Evolutionary conservation across 2,329 filamentous ascomycete species (phyloP).

Genomic region (Scytalidium sp.): DNA sequence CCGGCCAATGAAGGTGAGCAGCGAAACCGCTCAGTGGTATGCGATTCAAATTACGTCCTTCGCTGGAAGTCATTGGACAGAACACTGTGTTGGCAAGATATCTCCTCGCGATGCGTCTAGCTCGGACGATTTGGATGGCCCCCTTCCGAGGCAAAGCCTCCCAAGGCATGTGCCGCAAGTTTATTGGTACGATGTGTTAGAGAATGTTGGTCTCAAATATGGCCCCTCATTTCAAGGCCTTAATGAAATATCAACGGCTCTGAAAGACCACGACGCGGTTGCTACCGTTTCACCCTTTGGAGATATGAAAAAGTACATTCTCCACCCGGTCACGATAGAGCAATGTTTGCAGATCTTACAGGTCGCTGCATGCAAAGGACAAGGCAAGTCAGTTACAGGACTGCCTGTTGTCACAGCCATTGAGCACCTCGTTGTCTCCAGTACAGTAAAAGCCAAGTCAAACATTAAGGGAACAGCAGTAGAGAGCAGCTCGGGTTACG

Average conservation of each 20-base stretch:
- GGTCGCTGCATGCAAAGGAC: constrained; percentile 3
- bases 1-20: constrained; percentile 9
- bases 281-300: background rate
- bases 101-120: background rate
- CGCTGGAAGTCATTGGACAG: constrained; percentile 6
- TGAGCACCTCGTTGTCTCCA: constrained; percentile 6
- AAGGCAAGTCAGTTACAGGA: constrained; percentile 1
- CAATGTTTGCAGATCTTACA: constrained; percentile 6
- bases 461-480: constrained; percentile 10
- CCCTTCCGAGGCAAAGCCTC: background rate
- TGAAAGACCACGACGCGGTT: constrained; percentile 1
- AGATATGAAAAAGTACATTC: background rate
- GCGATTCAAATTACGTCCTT: constrained; percentile 8
- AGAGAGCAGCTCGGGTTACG: constrained; percentile 4
- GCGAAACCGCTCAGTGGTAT: constrained; percentile 2
- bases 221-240: constrained; percentile 21
- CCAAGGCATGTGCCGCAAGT: constrained; percentile 5
- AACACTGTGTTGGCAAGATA: constrained; percentile 8
- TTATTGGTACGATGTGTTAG: constrained; percentile 14
- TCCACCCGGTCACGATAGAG: constrained; percentile 11
- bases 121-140: background rate
- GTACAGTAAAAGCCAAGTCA: background rate
- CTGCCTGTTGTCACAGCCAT: constrained; percentile 7
- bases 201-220: constrained; percentile 20
- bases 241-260: constrained; percentile 4